Evolutionary conservation across 2,329 filamentous ascomycete species (phyloP).

Genomic region (Curvularia hawaiiensis): DNA sequence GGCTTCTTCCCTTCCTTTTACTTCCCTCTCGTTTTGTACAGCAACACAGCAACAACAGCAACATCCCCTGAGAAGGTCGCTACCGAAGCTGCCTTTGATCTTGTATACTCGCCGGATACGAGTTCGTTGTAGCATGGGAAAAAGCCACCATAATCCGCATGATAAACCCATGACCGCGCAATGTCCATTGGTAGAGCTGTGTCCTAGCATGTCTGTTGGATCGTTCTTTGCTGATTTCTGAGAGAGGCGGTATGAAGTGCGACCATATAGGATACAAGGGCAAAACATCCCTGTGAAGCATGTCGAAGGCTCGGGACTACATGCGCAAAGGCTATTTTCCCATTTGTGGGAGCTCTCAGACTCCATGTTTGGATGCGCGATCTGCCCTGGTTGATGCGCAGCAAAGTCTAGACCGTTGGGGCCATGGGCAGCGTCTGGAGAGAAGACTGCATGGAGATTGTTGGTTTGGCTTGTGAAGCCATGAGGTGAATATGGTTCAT

Average conservation of each 20-base stretch:
- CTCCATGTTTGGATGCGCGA: constrained; percentile 51
- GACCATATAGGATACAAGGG: constrained; percentile 52
- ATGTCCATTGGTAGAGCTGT: constrained; percentile 45
- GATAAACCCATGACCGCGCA: constrained; percentile 47
- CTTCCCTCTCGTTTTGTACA: constrained; percentile 54
- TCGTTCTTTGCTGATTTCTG: constrained; percentile 47
- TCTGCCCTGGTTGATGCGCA: constrained; percentile 48
- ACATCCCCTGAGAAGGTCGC: constrained; percentile 44
- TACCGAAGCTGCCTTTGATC: constrained; percentile 44
- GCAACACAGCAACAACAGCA: constrained; percentile 52
- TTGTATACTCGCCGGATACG: constrained; percentile 52
- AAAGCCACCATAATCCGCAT: constrained; percentile 47
- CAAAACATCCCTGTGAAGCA: constrained; percentile 49
- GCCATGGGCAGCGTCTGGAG: constrained; percentile 44
- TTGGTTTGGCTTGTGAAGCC: constrained; percentile 31
- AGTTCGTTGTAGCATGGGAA: constrained; percentile 46
- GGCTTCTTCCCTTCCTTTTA: constrained; percentile 52
- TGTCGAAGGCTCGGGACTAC: constrained; percentile 43
- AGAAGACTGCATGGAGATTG: constrained; percentile 42
- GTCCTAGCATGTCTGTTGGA: constrained; percentile 48
- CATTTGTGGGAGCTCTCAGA: constrained; percentile 31
- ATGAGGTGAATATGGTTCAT: constrained; percentile 43
- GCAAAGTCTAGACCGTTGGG: constrained; percentile 46
- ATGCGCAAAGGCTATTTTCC: constrained; percentile 43
- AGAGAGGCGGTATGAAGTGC: constrained; percentile 51